Evolutionary conservation across 768 basidiomycete genomes (phyloP).

Genomic region (Austroboletus eburneus): DNA sequence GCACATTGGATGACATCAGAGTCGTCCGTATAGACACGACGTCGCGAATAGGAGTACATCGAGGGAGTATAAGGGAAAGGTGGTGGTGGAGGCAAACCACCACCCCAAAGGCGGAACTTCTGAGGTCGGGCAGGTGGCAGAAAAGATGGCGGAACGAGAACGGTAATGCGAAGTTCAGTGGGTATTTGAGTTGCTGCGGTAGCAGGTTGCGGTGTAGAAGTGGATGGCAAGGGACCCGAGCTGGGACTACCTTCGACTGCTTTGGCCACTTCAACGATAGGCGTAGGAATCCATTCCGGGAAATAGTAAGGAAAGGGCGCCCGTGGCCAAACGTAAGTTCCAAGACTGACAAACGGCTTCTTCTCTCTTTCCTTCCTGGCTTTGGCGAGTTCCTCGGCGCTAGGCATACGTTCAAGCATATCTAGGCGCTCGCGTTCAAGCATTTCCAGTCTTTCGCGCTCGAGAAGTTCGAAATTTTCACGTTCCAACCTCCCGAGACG

Average conservation of each 20-base stretch:
- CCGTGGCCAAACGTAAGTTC: constrained; percentile 29
- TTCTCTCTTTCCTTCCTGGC: constrained; percentile 28
- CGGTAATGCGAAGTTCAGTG: constrained; percentile 38
- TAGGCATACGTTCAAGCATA: constrained; percentile 31
- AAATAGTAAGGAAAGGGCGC: constrained; percentile 33
- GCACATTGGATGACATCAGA: constrained; percentile 68
- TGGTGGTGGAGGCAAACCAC: constrained; percentile 46
- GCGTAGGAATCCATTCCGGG: constrained; percentile 31
- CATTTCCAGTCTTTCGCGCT: constrained; percentile 28
- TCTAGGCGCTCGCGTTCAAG: constrained; percentile 31
- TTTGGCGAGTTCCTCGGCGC: constrained; percentile 30
- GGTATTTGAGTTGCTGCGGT: constrained; percentile 15
- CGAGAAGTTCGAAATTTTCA: constrained; percentile 26
- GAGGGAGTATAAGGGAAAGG: constrained; percentile 29
- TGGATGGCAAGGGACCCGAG: constrained; percentile 27
- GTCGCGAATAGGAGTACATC: constrained; percentile 29
- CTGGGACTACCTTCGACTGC: constrained; percentile 17
- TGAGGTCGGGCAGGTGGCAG: constrained; percentile 53
- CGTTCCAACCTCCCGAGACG: constrained; percentile 27
- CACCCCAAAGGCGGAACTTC: constrained; percentile 67
- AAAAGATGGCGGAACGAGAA: constrained; percentile 56
- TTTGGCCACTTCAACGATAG: constrained; percentile 24
- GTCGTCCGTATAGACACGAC: constrained; percentile 76
- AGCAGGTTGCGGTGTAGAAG: constrained; percentile 6
- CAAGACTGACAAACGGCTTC: constrained; percentile 27